Base-by-base conservation (phyloP, 164 flowering plant genomes). In the Berberis thunbergii region DNA sequence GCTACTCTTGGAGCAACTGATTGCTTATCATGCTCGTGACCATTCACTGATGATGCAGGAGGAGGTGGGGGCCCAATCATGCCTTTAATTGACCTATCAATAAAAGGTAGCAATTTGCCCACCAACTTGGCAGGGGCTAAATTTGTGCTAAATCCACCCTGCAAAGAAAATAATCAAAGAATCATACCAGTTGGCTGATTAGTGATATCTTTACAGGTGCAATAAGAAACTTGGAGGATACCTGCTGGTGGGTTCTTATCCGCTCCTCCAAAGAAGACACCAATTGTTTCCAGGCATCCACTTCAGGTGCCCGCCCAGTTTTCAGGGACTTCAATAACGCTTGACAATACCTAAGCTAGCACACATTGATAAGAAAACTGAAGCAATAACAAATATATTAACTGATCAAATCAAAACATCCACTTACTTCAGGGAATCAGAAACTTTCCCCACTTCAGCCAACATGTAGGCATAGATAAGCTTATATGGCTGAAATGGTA, bases 401-500 rank as follows among this genome's bases (percentile, higher is more conserved):
- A 45, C 6, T 40, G 45, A 48, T 7, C 7, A 50, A 63, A 41
- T 42, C 39, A 54, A 49, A 26, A 26, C 26, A 26, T 5, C 42
- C 42, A 65, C 87, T 71, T 83, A 91, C 99, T 87, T 95, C 73
- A 76, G 65, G 39, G 99, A 81, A 53, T 87, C 97, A 6, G 97
- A 82, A 70, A 95, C 62, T 71, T 82, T 91, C 41, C 99, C 99
- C 61, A 89, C 89, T 84, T 95, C 99, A 70, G 92, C 96, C 58
- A 95, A 78, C 99, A 95, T 95, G 78, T 84, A 67, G 9, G 99
- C 99, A 76, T 95, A 95, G 44, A 91, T 67, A 70, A 91, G 81
- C 79, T 95, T 94, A 80, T 94, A 94, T 49, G 99, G 99, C 78
- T 89, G 99, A 77, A 94, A 91, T 6, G 96, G 91, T 64, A 79